A percentile compares a stretch with the other conserved stretches of the same genome.
phyloP scores from a whole-genome alignment of 208 protist genomes.

The Acanthamoeba sp. region DNA sequence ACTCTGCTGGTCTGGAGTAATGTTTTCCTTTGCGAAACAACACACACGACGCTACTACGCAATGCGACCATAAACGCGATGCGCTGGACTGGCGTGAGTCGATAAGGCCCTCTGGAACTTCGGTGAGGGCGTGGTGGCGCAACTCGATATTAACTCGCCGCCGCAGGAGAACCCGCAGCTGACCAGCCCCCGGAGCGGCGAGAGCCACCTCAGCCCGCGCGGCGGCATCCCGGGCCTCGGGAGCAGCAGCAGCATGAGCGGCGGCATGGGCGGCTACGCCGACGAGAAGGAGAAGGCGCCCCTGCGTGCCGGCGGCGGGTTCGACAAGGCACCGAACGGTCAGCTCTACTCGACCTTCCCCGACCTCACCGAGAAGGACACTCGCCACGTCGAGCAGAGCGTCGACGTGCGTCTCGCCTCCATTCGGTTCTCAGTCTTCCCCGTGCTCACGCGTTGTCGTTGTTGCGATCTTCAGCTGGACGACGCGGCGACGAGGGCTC shows the following conservation, averaged over 20 bases:
- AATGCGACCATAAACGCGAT: neutral
- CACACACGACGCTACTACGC: neutral
- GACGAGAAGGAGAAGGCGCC: constrained; percentile 25
- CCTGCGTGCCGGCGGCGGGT: neutral
- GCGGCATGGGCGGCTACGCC: neutral
- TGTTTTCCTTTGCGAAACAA: neutral
- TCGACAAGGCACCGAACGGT: neutral
- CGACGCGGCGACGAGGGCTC: neutral
- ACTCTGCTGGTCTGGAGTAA: neutral
- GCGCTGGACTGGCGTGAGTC: too few species aligned
- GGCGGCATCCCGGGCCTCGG: too few species aligned
- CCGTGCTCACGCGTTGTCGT: too few species aligned
- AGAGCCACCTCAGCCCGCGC: neutral
- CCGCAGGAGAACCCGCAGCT: neutral
- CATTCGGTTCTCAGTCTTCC: too few species aligned
- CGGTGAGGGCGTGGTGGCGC: neutral
- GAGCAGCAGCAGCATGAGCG: neutral
- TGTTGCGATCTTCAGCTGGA: neutral
- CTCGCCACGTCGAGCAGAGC: neutral
- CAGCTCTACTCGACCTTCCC: constrained; percentile 38
- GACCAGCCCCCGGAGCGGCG: neutral
- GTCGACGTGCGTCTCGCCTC: neutral
- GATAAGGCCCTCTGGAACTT: neutral
- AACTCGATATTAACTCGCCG: neutral
- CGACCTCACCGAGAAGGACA: neutral